These are phyloP conservation scores for Rhodotorula sp. DNA, from an alignment of 1,284 basidiomycete species.

Conservation along the genomic window DNA sequence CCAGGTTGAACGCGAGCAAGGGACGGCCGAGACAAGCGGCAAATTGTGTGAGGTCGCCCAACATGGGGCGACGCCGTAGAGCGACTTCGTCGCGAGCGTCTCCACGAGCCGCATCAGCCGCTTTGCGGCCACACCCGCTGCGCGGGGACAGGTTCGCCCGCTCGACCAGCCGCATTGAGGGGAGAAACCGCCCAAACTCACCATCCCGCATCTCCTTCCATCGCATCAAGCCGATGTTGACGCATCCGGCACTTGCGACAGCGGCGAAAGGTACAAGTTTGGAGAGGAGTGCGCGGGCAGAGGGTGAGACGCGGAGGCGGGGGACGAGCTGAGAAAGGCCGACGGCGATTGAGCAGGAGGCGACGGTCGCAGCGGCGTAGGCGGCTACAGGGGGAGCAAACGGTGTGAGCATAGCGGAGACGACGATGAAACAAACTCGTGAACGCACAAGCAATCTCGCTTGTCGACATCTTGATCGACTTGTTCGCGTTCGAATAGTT, in stretches of 20 bases:
- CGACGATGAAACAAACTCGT: not conserved
- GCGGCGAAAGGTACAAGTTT: conserved; percentile 56
- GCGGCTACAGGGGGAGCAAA: conserved; percentile 44
- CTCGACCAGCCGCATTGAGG: no score
- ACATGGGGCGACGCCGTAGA: no score
- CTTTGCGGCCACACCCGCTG: no score
- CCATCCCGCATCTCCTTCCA: conserved; percentile 58
- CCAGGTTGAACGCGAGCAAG: not conserved
- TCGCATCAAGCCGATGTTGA: conserved; percentile 56
- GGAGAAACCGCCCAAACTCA: not conserved
- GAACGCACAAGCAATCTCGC: conserved; percentile 37
- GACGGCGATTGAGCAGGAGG: conserved; percentile 56
- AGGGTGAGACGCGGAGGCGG: conserved; percentile 45
- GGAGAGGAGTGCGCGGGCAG: conserved; percentile 48
- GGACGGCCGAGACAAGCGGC: no score
- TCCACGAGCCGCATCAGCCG: no score
- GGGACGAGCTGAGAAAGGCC: conserved; percentile 54
- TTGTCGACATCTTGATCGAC: conserved; percentile 39
- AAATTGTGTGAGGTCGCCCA: no score
- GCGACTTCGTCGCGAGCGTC: no score
- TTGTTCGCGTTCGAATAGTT: conserved; percentile 46
- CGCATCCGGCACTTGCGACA: conserved; percentile 55
- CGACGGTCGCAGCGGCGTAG: conserved; percentile 54
- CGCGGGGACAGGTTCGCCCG: not conserved
- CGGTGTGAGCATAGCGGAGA: not conserved